These are phyloP conservation scores for Starmerella apis DNA, from an alignment of 805 yeast genomes.

Conservation along the genomic window DNA sequence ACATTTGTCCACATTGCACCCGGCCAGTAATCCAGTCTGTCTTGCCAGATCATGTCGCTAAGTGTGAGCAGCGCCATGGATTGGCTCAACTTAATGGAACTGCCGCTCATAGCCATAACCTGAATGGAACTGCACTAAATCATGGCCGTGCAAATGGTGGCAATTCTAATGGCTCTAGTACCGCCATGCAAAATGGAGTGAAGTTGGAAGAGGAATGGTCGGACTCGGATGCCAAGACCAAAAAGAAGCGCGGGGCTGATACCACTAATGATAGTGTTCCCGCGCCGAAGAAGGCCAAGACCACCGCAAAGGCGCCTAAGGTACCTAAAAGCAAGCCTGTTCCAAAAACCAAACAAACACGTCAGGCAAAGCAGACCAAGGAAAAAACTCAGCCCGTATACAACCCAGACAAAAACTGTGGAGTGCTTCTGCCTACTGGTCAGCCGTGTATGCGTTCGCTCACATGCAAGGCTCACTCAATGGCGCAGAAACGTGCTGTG, in stretches of 20 bases:
- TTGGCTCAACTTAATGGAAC: background rate
- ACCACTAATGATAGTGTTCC: background rate
- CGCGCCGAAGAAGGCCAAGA: constrained; percentile 11
- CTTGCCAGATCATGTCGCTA: constrained; percentile 23
- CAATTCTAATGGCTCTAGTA: background rate
- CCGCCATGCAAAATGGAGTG: background rate
- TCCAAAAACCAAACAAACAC: constrained; percentile 12
- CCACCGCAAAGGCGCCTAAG: constrained; percentile 11
- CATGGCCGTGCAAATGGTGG: too few relatives aligned
- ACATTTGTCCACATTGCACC: constrained; percentile 28
- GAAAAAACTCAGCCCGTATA: constrained; percentile 47
- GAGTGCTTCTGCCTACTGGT: constrained; percentile 88
- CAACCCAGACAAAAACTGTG: constrained; percentile 57
- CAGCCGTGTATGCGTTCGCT: constrained; percentile 90
- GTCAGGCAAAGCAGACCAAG: constrained; percentile 34
- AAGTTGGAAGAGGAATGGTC: background rate
- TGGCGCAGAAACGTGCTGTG: constrained; percentile 96
- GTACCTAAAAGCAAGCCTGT: constrained; percentile 7
- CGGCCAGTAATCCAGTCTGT: constrained; percentile 27
- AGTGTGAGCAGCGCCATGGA: constrained; percentile 12
- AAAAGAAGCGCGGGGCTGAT: constrained; percentile 1
- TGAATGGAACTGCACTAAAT: background rate
- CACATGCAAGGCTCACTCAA: constrained; percentile 95
- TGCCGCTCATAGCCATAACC: background rate
- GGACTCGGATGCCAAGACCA: background rate